Percentiles rank a stretch among this genome's conserved stretches.
phyloP scores from a whole-genome alignment of 2,329 filamentous ascomycete species.

The Raffaelea albimanens region DNA sequence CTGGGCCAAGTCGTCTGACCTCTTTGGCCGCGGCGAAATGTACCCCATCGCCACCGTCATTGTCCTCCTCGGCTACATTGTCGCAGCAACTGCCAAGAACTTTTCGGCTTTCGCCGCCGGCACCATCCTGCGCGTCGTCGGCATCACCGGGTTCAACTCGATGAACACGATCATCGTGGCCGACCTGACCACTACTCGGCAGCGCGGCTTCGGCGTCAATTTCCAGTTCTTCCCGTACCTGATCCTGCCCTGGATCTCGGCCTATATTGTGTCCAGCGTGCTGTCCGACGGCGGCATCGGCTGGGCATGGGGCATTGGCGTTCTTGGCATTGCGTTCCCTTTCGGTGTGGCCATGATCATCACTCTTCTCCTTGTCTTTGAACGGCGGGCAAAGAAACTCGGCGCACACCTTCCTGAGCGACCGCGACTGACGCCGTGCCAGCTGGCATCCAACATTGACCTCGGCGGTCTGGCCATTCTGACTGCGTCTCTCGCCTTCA shows the following conservation, averaged over 20 bases:
- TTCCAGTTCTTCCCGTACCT: constrained; percentile 43
- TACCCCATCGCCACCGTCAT: constrained; percentile 44
- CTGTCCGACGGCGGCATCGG: constrained; percentile 21
- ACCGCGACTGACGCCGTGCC: constrained; percentile 15
- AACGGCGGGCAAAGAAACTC: constrained; percentile 35
- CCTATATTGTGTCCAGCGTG: constrained; percentile 32
- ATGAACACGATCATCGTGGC: constrained; percentile 55
- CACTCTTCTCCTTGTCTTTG: constrained; percentile 36
- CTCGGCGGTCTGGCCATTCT: constrained; percentile 35
- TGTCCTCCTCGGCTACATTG: constrained; percentile 47
- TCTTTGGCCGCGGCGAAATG: constrained; percentile 53
- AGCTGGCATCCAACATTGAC: constrained; percentile 27
- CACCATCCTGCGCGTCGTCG: constrained; percentile 49
- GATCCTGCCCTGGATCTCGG: constrained; percentile 46
- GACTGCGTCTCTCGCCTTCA: constrained; percentile 34
- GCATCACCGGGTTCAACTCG: constrained; percentile 49
- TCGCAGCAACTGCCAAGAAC: constrained; percentile 43
- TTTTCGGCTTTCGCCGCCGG: constrained; percentile 43
- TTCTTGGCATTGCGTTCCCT: constrained; percentile 45
- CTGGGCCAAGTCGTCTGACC: constrained; percentile 51
- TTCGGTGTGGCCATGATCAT: constrained; percentile 40
- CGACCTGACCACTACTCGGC: constrained; percentile 44
- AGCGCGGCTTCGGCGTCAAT: constrained; percentile 39
- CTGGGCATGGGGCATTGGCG: constrained; percentile 49
- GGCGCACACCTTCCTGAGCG: constrained; percentile 24